A percentile compares a stretch with the other conserved stretches of the same genome.
Evolutionary conservation across 768 basidiomycete species (phyloP).

Genomic region (Myochromella boudieri): DNA sequence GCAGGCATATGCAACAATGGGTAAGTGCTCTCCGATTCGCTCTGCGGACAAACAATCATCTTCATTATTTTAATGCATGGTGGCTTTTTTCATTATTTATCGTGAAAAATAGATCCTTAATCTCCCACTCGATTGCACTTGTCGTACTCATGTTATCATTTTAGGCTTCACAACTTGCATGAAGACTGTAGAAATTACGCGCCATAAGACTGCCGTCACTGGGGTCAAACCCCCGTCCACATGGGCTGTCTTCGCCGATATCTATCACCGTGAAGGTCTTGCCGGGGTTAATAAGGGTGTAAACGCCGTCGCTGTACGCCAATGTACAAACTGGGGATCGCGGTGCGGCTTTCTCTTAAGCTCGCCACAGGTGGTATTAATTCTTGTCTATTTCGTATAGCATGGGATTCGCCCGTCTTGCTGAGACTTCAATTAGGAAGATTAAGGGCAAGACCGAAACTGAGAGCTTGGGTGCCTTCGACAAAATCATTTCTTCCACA

Average conservation of each 20-base stretch:
- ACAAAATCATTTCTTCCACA: slow-evolving; percentile 87
- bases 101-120: too few relatives aligned
- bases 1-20: slow-evolving; percentile 99
- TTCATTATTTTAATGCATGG: too few relatives aligned
- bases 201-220: slow-evolving; percentile 84
- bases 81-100: too few relatives aligned
- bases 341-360: slow-evolving; percentile 50
- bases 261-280: slow-evolving; percentile 91
- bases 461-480: slow-evolving; percentile 70
- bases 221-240: slow-evolving; percentile 90
- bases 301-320: slow-evolving; percentile 89
- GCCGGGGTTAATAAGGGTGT: slow-evolving; percentile 99
- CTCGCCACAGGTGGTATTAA: neutral
- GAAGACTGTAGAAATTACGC: slow-evolving; percentile 98
- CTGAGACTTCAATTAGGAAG: slow-evolving; percentile 77
- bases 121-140: neutral
- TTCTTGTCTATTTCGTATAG: slow-evolving; percentile 35
- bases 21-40: slow-evolving; percentile 48
- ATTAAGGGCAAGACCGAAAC: slow-evolving; percentile 76
- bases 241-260: slow-evolving; percentile 92
- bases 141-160: neutral
- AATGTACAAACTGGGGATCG: slow-evolving; percentile 93
- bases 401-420: slow-evolving; percentile 95
- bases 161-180: slow-evolving; percentile 98
- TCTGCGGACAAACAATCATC: neutral